phyloP scores from a whole-genome alignment of 768 basidiomycete species.

The Solioccasus polychromus region DNA sequence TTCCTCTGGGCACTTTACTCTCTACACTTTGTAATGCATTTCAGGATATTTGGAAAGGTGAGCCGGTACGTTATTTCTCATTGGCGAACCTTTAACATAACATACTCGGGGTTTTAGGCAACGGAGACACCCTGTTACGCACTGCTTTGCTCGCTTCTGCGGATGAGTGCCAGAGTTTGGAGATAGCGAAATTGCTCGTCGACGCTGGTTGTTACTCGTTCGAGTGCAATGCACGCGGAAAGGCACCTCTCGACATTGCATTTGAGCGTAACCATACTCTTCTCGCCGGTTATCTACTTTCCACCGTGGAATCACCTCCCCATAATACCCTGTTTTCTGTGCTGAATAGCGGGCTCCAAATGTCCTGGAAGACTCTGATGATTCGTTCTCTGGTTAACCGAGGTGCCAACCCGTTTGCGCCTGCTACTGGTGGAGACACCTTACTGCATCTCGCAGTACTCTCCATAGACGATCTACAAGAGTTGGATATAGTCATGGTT shows the following conservation, averaged over 20 bases:
- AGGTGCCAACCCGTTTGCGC: neutral
- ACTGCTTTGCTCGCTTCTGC: neutral
- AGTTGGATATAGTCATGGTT: neutral
- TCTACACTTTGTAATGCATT: neutral
- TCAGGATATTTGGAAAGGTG: neutral
- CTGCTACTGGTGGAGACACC: neutral
- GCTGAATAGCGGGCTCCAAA: neutral
- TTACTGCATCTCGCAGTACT: neutral
- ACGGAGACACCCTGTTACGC: neutral
- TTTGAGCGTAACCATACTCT: neutral
- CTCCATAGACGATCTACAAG: neutral
- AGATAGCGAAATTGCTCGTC: neutral
- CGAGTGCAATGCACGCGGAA: neutral
- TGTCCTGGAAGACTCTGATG: neutral
- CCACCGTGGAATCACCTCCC: neutral
- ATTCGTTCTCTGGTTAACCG: neutral
- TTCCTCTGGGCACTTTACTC: neutral
- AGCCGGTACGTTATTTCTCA: neutral
- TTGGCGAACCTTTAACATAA: too few species aligned
- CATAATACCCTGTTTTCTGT: neutral
- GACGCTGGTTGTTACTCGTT: constrained; percentile 7
- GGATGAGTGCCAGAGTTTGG: neutral
- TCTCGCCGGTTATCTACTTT: neutral
- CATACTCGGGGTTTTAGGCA: neutral
- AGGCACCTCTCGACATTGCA: constrained; percentile 7